Conservation (phyloP, 2,329 filamentous ascomycete genomes). For the Hysterium pulicare region DNA sequence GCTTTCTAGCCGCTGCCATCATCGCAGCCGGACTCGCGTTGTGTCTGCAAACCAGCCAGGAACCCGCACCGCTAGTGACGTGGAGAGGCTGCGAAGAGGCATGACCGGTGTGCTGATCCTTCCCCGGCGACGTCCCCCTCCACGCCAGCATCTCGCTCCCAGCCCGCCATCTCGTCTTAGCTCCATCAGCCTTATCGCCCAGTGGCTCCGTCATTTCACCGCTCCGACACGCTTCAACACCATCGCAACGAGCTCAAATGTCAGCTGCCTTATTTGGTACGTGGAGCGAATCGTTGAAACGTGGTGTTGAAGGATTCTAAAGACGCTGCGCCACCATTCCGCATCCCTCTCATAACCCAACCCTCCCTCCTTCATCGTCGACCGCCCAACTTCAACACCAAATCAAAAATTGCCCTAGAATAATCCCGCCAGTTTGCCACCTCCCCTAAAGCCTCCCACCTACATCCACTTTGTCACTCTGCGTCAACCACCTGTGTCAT, state of each 20-base stretch:
- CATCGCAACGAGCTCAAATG: not conserved
- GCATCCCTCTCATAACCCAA: too few species aligned
- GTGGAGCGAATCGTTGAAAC: not conserved
- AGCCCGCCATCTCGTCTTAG: not conserved
- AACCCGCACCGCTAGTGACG: not conserved
- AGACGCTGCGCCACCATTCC: not conserved
- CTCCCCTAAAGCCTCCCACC: too few species aligned
- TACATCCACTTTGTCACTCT: too few species aligned
- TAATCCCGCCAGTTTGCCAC: too few species aligned
- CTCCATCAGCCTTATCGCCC: not conserved
- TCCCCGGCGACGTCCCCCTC: not conserved
- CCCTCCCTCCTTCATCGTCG: too few species aligned
- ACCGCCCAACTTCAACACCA: too few species aligned
- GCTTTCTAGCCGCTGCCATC: too few species aligned
- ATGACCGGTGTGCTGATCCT: not conserved
- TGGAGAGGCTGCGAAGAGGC: not conserved
- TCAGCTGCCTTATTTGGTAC: constrained; percentile 1
- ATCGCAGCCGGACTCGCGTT: too few species aligned
- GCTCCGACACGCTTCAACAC: not conserved
- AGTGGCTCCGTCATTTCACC: not conserved
- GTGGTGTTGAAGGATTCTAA: not conserved
- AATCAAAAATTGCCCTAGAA: too few species aligned
- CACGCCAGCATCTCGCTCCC: not conserved
- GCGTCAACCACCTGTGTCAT: too few species aligned
- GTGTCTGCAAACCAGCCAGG: too few species aligned